Percentiles rank a stretch among this genome's conserved stretches.
Conservation (phyloP, 2,329 filamentous ascomycete species). For the Verticillium zaregamsianum region DNA sequence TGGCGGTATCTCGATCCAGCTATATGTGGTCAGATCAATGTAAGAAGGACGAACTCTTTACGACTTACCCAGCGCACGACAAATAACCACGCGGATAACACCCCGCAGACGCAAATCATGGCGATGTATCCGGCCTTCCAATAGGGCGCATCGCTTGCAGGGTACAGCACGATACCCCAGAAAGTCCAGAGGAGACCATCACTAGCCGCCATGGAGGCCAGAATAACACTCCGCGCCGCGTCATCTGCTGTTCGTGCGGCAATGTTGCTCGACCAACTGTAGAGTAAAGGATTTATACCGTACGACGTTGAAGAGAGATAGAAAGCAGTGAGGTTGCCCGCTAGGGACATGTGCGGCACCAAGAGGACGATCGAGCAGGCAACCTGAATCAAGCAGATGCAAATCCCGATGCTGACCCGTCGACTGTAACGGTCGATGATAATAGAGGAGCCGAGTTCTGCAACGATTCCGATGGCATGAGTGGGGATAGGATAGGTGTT, state of each 20-base stretch:
- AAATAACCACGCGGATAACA: not conserved
- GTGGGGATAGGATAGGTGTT: constrained; percentile 20
- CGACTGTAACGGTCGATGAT: constrained; percentile 16
- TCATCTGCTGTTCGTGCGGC: constrained; percentile 26
- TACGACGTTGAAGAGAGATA: constrained; percentile 19
- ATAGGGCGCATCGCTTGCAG: constrained; percentile 36
- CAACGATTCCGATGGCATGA: constrained; percentile 19
- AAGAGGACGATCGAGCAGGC: constrained; percentile 16
- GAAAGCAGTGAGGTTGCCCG: constrained; percentile 15
- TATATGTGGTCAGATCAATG: not conserved
- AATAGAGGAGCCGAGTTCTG: constrained; percentile 16
- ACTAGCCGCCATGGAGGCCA: constrained; percentile 35
- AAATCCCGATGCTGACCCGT: constrained; percentile 12
- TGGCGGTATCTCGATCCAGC: constrained; percentile 1
- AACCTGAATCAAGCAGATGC: constrained; percentile 13
- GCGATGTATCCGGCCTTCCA: constrained; percentile 26
- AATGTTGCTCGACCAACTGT: constrained; percentile 21
- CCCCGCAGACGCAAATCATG: constrained; percentile 10
- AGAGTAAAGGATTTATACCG: constrained; percentile 20
- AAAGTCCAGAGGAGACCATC: constrained; percentile 36
- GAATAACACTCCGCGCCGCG: constrained; percentile 30
- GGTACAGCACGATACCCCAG: constrained; percentile 39
- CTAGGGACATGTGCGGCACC: constrained; percentile 13
- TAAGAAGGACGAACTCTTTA: no score
- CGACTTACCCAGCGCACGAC: constrained; percentile 1